Conservation (phyloP, 164 flowering plant species). For the Vitis vinifera region DNA sequence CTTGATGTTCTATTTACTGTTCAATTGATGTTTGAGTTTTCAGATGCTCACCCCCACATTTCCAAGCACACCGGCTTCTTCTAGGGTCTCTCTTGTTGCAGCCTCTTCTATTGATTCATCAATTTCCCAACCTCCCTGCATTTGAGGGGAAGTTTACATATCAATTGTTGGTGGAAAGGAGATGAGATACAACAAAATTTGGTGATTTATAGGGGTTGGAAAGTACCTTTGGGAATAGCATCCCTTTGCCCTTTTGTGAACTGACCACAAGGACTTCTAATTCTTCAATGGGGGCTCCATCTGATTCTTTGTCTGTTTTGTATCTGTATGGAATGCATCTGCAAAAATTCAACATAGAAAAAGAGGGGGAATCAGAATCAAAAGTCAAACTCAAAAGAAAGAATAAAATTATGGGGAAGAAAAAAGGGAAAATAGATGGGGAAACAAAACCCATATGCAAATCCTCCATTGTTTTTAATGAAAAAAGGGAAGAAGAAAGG, state of each 20-base stretch:
- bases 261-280: constrained; percentile 33
- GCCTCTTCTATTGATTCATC: constrained; percentile 28
- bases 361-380: not conserved
- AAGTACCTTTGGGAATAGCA: constrained; percentile 33
- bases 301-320: not conserved
- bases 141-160: too few species aligned
- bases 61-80: constrained; percentile 35
- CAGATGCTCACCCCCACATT: constrained; percentile 16
- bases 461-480: too few species aligned
- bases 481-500: not conserved
- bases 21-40: not conserved
- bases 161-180: not conserved
- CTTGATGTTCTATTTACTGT: too few species aligned
- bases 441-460: too few species aligned
- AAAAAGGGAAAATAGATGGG: too few species aligned
- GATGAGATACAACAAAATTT: not conserved
- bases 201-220: not conserved
- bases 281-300: constrained; percentile 10
- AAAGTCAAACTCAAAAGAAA: not conserved
- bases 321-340: constrained; percentile 39
- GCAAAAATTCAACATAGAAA: constrained; percentile 1
- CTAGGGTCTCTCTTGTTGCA: constrained; percentile 21
- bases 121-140: constrained; percentile 32
- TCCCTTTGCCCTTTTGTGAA: constrained; percentile 24
- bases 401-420: not conserved